phyloP scores from a whole-genome alignment of 2,329 filamentous ascomycete genomes.

The Curvularia sp. region DNA sequence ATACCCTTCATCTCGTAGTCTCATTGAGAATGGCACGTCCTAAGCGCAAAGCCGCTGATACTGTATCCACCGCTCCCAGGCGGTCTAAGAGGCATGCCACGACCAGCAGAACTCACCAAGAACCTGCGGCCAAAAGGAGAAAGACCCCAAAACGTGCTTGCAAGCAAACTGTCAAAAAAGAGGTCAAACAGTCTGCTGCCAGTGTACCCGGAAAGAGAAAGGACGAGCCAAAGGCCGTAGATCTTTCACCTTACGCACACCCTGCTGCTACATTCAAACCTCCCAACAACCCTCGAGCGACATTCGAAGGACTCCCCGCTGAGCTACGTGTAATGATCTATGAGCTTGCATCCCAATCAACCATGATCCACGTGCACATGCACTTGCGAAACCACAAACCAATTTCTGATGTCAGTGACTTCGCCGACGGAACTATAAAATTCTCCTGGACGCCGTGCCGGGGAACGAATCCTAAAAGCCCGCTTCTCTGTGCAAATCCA shows the following conservation, averaged over 20 bases:
- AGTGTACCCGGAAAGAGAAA: neutral
- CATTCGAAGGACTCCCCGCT: constrained; percentile 4
- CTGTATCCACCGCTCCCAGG: neutral
- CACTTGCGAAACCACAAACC: neutral
- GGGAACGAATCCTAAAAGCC: constrained; percentile 10
- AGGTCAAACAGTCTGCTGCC: too few relatives aligned
- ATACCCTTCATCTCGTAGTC: neutral
- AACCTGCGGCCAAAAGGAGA: neutral
- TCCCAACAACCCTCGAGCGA: neutral
- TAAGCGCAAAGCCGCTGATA: constrained; percentile 1
- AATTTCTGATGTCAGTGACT: neutral
- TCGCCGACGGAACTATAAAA: neutral
- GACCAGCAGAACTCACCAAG: neutral
- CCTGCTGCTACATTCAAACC: constrained; percentile 2
- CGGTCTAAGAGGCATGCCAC: neutral
- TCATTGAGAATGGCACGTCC: neutral
- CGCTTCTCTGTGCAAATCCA: constrained; percentile 32
- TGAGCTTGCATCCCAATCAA: neutral
- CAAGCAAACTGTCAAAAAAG: neutral
- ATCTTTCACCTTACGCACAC: neutral
- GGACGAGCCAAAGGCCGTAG: neutral
- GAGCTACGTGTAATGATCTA: neutral
- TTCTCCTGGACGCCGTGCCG: constrained; percentile 15
- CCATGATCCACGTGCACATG: neutral
- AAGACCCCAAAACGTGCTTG: neutral